These are phyloP conservation scores for Tolypocladium endophyticum DNA, from an alignment of 2,329 filamentous ascomycete species.

Conservation along the genomic window DNA sequence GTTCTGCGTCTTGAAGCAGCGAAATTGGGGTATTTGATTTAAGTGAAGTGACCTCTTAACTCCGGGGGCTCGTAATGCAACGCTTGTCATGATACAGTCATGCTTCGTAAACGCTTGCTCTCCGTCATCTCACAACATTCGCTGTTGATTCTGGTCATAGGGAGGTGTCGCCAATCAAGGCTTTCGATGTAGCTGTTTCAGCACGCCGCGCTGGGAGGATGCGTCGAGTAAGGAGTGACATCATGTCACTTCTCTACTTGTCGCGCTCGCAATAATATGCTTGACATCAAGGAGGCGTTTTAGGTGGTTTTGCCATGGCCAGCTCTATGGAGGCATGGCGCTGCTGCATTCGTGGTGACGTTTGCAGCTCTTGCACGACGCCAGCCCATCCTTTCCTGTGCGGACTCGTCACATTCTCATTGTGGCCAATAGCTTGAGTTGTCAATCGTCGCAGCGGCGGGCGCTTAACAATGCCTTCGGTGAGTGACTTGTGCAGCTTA, in stretches of 20 bases:
- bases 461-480: slow-evolving; percentile 32
- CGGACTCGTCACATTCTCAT: slow-evolving; percentile 32
- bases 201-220: not conserved
- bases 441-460: slow-evolving; percentile 42
- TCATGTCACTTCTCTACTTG: no score
- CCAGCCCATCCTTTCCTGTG: slow-evolving; percentile 51
- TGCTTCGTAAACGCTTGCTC: slow-evolving; percentile 8
- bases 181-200: not conserved
- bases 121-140: not conserved
- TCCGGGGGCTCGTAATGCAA: slow-evolving; percentile 1
- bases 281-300: slow-evolving; percentile 8
- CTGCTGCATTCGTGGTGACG: slow-evolving; percentile 48
- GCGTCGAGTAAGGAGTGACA: not conserved
- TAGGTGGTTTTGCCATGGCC: slow-evolving; percentile 32
- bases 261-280: not conserved
- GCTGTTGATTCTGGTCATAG: not conserved
- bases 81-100: slow-evolving; percentile 13
- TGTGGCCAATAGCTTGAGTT: slow-evolving; percentile 42
- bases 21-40: slow-evolving; percentile 29
- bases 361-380: slow-evolving; percentile 52
- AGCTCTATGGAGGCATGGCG: slow-evolving; percentile 53
- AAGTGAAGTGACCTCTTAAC: slow-evolving; percentile 18
- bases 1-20: not conserved
- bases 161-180: not conserved
- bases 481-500: slow-evolving; percentile 28